Base-by-base conservation (phyloP, 78 protist species). In the Trichosphaerium sp. region DNA sequence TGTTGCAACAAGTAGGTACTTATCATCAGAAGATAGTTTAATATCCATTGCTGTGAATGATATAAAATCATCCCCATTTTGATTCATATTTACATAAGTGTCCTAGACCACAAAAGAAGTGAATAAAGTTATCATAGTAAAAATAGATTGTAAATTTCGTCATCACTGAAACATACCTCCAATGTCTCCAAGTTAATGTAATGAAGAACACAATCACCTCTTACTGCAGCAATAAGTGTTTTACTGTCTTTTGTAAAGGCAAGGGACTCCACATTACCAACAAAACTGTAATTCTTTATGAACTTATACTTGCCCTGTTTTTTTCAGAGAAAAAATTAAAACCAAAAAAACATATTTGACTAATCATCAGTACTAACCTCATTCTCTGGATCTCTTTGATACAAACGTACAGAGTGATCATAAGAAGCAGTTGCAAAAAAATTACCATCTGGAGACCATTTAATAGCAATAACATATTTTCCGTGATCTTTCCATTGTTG, bases 1-100 rank as follows among this genome's bases (percentile, higher is more conserved):
- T 56, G 74, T 69, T 23, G 74, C 2, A 49, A 64, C 74, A 14
- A 66, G 52, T 14, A 69, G 67, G 37, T 63, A 60, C 14, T 66
- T 66, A 31, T 39, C 37, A 38, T 10, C 1, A 29, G 74, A 49
- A 14, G 31, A 8, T 23, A 69, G n/a, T 14, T 2, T 6, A 40
- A 69, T 34, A 18, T 68, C 68, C 47, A 68, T 2, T 28, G 34
- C 69, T 21, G 68, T 62, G 66, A 68, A 68, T 25, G 40, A 23
- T 8, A 68, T 34, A 4, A 7, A 6, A 43, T 68, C 66, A 34
- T 68, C 73, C 10, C 5, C 5, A 10, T 2, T 68, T 25, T 34
- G 52, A 28, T 68, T 68, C 43, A 68, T 23, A 34, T 68, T 68
- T 15, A 67, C 51, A 47, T 47, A 47, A n/a, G 51, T 47, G 32